Conservation (phyloP, 805 yeast species). For the Tetrapisispora taiwanensis region DNA sequence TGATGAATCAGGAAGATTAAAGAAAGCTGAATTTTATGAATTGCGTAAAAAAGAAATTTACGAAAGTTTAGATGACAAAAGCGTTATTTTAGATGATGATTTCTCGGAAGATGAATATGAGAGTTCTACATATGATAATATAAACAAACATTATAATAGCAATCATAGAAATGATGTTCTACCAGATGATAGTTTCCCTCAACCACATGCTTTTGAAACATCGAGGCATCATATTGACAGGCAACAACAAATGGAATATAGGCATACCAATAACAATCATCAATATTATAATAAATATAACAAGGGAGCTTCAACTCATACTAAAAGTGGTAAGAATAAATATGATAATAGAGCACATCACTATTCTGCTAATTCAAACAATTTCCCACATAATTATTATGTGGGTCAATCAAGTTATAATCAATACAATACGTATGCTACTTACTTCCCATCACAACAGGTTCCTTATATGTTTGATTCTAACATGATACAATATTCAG, state of each 20-base stretch:
- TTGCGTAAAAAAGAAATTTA: conserved; percentile 33
- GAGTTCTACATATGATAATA: too few relatives aligned
- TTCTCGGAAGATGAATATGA: conserved; percentile 24
- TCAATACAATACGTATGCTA: neutral
- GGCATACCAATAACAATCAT: conserved; percentile 2
- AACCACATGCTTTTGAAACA: conserved; percentile 19
- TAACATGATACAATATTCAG: neutral
- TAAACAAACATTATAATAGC: neutral
- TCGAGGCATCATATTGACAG: conserved; percentile 13
- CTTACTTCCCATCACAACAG: neutral
- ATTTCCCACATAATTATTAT: neutral
- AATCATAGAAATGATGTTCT: conserved; percentile 3
- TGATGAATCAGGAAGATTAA: conserved; percentile 30
- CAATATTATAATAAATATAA: conserved; percentile 1
- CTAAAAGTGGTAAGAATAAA: neutral
- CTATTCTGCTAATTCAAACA: too few relatives aligned
- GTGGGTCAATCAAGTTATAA: neutral
- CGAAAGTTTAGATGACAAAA: conserved; percentile 24
- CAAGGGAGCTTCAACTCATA: neutral
- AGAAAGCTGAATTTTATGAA: conserved; percentile 36
- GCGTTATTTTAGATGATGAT: conserved; percentile 10
- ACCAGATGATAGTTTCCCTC: conserved; percentile 14
- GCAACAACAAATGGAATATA: conserved; percentile 5
- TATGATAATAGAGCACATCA: neutral
- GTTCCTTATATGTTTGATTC: neutral